Base-by-base conservation (phyloP, 192 early-diverging fungal species). In the Backusella liffmaniae region DNA sequence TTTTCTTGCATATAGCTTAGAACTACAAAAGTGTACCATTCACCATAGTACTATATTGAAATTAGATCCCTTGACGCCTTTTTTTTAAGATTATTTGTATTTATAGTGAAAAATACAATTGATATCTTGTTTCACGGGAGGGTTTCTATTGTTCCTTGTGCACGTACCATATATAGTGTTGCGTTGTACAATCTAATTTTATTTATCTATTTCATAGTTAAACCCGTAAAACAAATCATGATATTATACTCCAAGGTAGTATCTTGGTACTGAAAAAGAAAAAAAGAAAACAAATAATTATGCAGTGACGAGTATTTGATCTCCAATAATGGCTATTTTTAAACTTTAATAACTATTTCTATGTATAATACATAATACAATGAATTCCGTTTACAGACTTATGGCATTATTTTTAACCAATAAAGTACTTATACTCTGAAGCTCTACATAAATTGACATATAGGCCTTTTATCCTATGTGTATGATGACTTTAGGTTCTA, bases 151-250 rank as follows among this genome's bases (percentile, higher is more conserved):
- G 56, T 62, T 62, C 23, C 23, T 62, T 29, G 23, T 62, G 56
- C 56, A 62, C 56, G 56, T 62, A 62, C 56, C 56, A 62, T 29
- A 62, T 29, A 26, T 29, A 29, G 56, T 62, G 26, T 62, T 29
- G 26, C 3, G 56, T 62, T 62, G 56, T 29, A 62, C 56, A 62
- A 62, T 62, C 29, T 4, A 12, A 62, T 29, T 23, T 8, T 62
- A 62, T 49, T 49, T 62, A 62, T 62, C 56, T 26, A 62, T 62
- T 62, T 62, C 10, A 29, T 62, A 62, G 56, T 62, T 62, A 62
- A 62, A 26, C 21, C 56, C 56, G 56, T 29, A 62, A 29, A 26
- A 2, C 10, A 4, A 23, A 53, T 9, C 53, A 56, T 56, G n/a
- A n/a, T 23, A n/a, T 56, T 56, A 23, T 10, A 21, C 18, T 56